Percentiles rank a stretch among this genome's conserved stretches.
These are phyloP conservation scores for Dalbergia oliveri DNA, from an alignment of 306 rosid genomes.

Conservation along the genomic window DNA sequence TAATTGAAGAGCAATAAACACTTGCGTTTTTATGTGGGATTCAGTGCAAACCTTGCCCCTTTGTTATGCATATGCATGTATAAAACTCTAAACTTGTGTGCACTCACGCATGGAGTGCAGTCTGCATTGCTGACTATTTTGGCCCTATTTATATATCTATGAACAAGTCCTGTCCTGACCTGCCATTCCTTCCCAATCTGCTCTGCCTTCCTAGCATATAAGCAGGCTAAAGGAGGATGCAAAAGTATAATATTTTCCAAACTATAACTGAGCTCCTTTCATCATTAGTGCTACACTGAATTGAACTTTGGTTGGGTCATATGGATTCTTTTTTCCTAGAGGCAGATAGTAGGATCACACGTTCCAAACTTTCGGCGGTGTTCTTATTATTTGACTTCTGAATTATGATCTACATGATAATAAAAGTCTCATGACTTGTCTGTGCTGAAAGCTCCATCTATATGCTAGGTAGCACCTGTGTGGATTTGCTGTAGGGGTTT, in stretches of 20 bases:
- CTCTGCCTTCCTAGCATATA: constrained; percentile 28
- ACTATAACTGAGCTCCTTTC: constrained; percentile 34
- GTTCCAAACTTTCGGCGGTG: constrained; percentile 35
- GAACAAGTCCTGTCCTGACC: not conserved
- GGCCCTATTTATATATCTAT: constrained; percentile 7
- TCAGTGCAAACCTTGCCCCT: not conserved
- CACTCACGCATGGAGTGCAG: constrained; percentile 16
- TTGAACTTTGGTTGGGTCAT: constrained; percentile 25
- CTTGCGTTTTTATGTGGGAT: constrained; percentile 11
- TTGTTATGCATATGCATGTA: constrained; percentile 18
- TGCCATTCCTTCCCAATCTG: constrained; percentile 34
- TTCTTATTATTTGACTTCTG: constrained; percentile 23
- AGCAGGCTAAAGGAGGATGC: constrained; percentile 35
- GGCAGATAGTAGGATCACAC: constrained; percentile 37
- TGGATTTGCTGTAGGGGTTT: constrained; percentile 35
- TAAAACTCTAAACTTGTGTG: not conserved
- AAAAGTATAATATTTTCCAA: constrained; percentile 41
- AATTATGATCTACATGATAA: constrained; percentile 26
- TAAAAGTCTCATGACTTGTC: constrained; percentile 32
- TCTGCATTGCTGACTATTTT: constrained; percentile 32
- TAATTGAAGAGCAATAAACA: constrained; percentile 13
- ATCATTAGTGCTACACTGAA: constrained; percentile 33
- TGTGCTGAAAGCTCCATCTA: constrained; percentile 38
- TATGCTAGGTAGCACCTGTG: constrained; percentile 34
- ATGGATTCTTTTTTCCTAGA: constrained; percentile 27